A percentile compares a stretch with the other conserved stretches of the same genome.
Evolutionary conservation across 1,284 basidiomycete species (phyloP).

Genomic region (Bjerkandera adusta): DNA sequence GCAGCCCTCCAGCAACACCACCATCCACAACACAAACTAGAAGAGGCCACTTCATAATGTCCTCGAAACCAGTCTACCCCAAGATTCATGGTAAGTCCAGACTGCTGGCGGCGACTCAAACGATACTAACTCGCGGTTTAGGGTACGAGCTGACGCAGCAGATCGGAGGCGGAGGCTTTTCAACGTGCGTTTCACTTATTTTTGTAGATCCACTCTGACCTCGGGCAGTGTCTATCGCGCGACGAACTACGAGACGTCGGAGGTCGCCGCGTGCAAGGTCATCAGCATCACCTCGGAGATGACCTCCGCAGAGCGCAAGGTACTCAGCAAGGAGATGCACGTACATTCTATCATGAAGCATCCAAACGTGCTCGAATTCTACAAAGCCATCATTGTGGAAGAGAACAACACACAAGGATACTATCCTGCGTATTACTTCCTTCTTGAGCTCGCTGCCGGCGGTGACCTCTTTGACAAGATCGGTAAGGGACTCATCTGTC

Average conservation of each 20-base stretch:
- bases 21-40: too few species aligned
- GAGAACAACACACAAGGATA: slow-evolving; percentile 52
- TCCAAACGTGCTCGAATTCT: slow-evolving; percentile 81
- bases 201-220: not conserved
- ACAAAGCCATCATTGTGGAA: slow-evolving; percentile 77
- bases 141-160: slow-evolving; percentile 73
- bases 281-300: slow-evolving; percentile 61
- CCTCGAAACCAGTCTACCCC: too few species aligned
- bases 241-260: slow-evolving; percentile 61
- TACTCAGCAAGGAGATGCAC: slow-evolving; percentile 91
- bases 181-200: slow-evolving; percentile 49
- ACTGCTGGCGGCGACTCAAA: too few species aligned
- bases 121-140: too few species aligned
- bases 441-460: slow-evolving; percentile 90
- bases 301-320: slow-evolving; percentile 67
- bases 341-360: slow-evolving; percentile 87
- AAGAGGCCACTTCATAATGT: too few species aligned
- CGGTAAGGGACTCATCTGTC: slow-evolving; percentile 44
- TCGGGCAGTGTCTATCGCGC: slow-evolving; percentile 75
- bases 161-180: slow-evolving; percentile 86
- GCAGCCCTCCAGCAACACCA: too few species aligned
- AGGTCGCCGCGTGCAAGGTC: slow-evolving; percentile 85
- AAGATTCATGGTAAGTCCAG: too few species aligned
- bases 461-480: slow-evolving; percentile 99
- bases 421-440: slow-evolving; percentile 85